Conservation (phyloP, 495 filamentous ascomycete species). For the Cudoniella acicularis region DNA sequence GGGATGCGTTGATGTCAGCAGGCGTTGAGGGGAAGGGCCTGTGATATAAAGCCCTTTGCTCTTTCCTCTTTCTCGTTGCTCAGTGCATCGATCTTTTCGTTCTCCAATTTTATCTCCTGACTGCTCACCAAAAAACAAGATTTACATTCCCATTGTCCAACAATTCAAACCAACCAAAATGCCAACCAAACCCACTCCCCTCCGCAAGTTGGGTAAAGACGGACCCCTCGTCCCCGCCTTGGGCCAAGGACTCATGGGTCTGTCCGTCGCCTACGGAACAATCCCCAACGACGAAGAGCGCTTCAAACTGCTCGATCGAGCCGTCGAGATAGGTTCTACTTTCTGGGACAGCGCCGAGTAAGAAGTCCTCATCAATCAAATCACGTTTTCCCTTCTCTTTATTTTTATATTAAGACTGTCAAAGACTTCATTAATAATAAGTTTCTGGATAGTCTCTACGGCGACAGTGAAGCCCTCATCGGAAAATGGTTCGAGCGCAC, state of each 20-base stretch:
- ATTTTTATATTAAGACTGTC: background rate
- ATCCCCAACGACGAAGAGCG: constrained; percentile 33
- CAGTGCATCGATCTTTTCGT: too few species aligned
- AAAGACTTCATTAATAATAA: background rate
- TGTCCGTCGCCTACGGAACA: constrained; percentile 41
- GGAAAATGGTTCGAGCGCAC: constrained; percentile 51
- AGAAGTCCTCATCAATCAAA: background rate
- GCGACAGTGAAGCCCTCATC: constrained; percentile 49
- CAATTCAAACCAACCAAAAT: constrained; percentile 12
- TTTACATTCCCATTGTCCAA: too few species aligned
- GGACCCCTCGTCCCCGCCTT: constrained; percentile 52
- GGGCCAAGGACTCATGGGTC: constrained; percentile 56
- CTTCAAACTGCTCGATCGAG: constrained; percentile 41
- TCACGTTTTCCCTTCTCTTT: background rate
- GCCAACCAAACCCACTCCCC: constrained; percentile 30
- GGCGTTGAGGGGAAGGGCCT: too few species aligned
- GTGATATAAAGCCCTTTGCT: too few species aligned
- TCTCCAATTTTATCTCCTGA: too few species aligned
- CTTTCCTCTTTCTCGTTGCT: too few species aligned
- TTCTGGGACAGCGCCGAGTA: constrained; percentile 60
- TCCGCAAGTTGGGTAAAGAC: constrained; percentile 47
- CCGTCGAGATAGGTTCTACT: constrained; percentile 46
- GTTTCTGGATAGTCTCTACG: constrained; percentile 23
- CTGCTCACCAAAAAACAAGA: too few species aligned
- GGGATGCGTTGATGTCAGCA: too few species aligned